Evolutionary conservation across 2,329 filamentous ascomycete species (phyloP).

Genomic region (Aspergillus novofumigatus): DNA sequence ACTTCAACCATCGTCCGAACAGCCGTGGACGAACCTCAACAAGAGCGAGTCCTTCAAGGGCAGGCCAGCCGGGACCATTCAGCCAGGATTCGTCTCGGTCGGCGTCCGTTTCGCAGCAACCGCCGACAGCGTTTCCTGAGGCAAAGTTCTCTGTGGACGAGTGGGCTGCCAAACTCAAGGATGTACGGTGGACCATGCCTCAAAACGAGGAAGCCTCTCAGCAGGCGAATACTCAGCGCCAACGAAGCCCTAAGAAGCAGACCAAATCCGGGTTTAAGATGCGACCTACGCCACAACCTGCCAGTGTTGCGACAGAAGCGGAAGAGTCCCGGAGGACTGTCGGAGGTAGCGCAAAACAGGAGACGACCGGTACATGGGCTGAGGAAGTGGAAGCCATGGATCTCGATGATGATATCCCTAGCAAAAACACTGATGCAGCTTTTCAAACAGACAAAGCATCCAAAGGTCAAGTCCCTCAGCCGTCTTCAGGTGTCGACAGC

Average conservation of each 20-base stretch:
- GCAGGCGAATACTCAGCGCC: constrained; percentile 22
- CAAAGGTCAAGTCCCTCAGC: constrained; percentile 3
- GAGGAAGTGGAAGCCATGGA: constrained; percentile 43
- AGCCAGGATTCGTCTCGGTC: constrained; percentile 15
- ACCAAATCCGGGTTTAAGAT: constrained; percentile 25
- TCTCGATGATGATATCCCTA: constrained; percentile 38
- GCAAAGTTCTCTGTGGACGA: constrained; percentile 36
- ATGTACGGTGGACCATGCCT: constrained; percentile 30
- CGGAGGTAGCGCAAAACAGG: constrained; percentile 16
- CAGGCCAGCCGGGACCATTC: constrained; percentile 15
- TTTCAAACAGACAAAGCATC: constrained; percentile 6
- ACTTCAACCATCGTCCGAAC: constrained; percentile 14
- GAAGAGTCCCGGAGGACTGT: constrained; percentile 35
- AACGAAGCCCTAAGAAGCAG: constrained; percentile 34
- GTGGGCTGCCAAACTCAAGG: constrained; percentile 36
- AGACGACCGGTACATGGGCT: constrained; percentile 12
- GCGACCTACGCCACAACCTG: constrained; percentile 28
- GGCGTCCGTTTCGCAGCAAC: constrained; percentile 19
- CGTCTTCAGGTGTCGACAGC: constrained; percentile 4
- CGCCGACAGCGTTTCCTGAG: constrained; percentile 29
- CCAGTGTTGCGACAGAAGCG: constrained; percentile 36
- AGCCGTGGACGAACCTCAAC: constrained; percentile 20
- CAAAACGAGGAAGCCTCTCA: constrained; percentile 24
- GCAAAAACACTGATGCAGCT: constrained; percentile 6
- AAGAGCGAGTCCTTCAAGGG: constrained; percentile 17